Evolutionary conservation across 768 basidiomycete species (phyloP).

Genomic region (Amanita molliuscula): DNA sequence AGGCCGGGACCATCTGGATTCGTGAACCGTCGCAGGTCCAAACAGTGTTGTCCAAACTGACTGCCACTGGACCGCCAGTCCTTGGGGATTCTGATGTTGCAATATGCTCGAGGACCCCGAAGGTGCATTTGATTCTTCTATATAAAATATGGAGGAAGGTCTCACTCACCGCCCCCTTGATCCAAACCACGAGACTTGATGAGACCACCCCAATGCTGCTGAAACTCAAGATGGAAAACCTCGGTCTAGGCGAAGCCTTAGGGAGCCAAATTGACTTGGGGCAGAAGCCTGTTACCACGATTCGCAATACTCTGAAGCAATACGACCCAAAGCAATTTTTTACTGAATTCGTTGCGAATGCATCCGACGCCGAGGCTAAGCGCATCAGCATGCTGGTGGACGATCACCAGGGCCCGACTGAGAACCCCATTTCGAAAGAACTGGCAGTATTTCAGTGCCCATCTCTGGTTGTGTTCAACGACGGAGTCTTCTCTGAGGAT

Average conservation of each 20-base stretch:
- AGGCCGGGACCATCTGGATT: no score
- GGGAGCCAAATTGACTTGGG: conserved; percentile 29
- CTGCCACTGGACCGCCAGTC: no score
- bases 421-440: conserved; percentile 19
- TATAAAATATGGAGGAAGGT: no score
- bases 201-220: no score
- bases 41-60: no score
- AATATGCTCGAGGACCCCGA: no score
- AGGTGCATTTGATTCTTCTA: no score
- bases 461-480: conserved; percentile 35
- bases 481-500: conserved; percentile 25
- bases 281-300: conserved; percentile 30
- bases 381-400: conserved; percentile 32
- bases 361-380: conserved; percentile 36
- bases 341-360: conserved; percentile 45
- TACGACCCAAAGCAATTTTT: conserved; percentile 33
- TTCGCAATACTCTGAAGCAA: conserved; percentile 28
- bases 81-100: no score
- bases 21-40: no score
- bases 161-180: no score
- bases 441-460: conserved; percentile 24
- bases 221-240: conserved; percentile 19
- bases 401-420: conserved; percentile 8
- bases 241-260: conserved; percentile 25
- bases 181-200: no score